Evolutionary conservation across 139 green algal species (phyloP).

Genomic region (Ettlia oleoabundans): DNA sequence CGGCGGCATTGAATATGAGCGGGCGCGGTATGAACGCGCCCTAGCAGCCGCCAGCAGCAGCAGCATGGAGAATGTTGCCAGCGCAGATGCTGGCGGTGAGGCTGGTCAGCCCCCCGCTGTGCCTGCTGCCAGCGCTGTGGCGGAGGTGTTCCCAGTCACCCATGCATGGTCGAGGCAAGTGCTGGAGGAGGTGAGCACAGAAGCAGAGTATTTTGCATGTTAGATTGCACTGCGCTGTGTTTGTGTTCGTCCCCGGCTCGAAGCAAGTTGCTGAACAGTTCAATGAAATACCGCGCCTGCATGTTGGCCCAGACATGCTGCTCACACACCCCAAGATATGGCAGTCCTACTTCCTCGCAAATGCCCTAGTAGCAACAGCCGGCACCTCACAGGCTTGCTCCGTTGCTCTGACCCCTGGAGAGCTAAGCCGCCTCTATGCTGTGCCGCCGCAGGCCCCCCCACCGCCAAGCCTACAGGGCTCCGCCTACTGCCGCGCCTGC

Average conservation of each 20-base stretch:
- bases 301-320: too few relatives aligned
- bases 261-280: too few relatives aligned
- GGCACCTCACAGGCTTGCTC: too few relatives aligned
- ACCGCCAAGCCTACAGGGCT: not conserved
- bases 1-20: constrained; percentile 39
- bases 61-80: too few relatives aligned
- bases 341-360: too few relatives aligned
- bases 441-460: not conserved
- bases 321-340: too few relatives aligned
- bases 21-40: constrained; percentile 15
- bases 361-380: too few relatives aligned
- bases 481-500: not conserved
- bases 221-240: not conserved
- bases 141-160: not conserved
- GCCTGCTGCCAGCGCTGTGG: not conserved
- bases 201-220: not conserved
- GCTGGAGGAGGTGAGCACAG: not conserved
- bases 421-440: too few relatives aligned
- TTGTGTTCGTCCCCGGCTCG: not conserved
- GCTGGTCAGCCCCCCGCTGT: too few relatives aligned
- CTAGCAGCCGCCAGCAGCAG: not conserved
- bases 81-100: not conserved
- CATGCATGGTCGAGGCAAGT: not conserved
- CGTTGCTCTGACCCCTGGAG: too few relatives aligned
- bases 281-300: too few relatives aligned